Evolutionary conservation across 2,329 filamentous ascomycete species (phyloP), one percentile per base, ranked within the genome.

Genomic region (Pyrenophora graminea): DNA sequence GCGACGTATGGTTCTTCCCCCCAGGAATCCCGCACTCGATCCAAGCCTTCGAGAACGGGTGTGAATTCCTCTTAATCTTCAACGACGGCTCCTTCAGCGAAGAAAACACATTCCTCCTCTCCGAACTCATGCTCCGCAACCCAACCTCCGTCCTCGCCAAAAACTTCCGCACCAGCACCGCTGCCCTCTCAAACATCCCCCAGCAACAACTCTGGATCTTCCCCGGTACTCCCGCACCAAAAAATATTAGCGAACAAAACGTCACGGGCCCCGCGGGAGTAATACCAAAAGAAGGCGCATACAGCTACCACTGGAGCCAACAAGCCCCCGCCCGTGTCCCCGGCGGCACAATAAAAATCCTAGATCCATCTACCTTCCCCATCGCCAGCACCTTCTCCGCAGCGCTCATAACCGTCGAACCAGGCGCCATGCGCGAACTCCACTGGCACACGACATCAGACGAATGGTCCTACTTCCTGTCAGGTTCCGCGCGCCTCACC

Each of bases 361-460:
- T 85, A 6, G 84, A 86, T 60, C 77, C 81, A 0, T 64, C 70
- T 0, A 82, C 77, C 1, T 86, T 86, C 69, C 84, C 84, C 4
- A 72, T 84, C 23, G 80, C 84, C 0, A 67, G 64, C 9, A 77
- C 75, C 48, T 84, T 86, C 65, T 81, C 82, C 3, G 79, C 79
- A 0, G 82, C 82, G 0, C 73, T 85, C 1, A 80, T 86, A 8
- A 82, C 79, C 2, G 73, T 86, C 27, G 74, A 84, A 59, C 83
- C 84, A 0, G 84, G 84, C n/a, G 83, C 83, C 1, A 82, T 86
- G 81, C 79, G 84, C 18, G 84, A 86, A 63, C 72, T 87, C 37
- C 84, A 86, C 72, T 86, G 84, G 83, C 83, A 86, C 70, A 80
- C 81, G 1, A 77, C 76, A 1, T 79, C 76, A 7, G 83, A 85